Percentiles rank a stretch among this genome's conserved stretches.
These are phyloP conservation scores for Tolypocladium capitatum DNA, from an alignment of 2,329 filamentous ascomycete genomes.

Conservation along the genomic window DNA sequence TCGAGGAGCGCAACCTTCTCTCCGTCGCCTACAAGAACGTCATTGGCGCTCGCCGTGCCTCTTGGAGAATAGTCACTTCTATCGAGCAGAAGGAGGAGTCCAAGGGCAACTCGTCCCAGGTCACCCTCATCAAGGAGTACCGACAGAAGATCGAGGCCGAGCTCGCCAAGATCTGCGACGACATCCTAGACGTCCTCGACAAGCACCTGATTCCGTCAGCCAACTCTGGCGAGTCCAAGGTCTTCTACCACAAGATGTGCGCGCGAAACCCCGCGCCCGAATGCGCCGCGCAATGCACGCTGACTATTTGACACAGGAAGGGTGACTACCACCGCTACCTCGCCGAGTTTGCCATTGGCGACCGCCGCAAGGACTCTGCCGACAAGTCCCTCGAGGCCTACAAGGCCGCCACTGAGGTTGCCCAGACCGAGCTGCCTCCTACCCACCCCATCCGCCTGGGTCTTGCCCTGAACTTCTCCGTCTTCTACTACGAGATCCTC, in stretches of 20 bases:
- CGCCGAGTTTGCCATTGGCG: conserved; percentile 87
- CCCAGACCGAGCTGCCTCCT: conserved; percentile 91
- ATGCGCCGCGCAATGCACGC: background rate
- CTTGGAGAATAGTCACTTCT: conserved; percentile 95
- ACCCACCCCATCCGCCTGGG: conserved; percentile 97
- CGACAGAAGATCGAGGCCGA: conserved; percentile 96
- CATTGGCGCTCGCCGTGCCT: conserved; percentile 89
- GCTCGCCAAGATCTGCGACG: conserved; percentile 94
- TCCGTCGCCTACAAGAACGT: conserved; percentile 99
- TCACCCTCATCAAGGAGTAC: conserved; percentile 91
- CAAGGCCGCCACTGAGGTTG: conserved; percentile 93
- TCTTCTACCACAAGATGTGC: conserved; percentile 99
- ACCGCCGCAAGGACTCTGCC: conserved; percentile 90
- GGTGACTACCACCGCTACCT: conserved; percentile 99
- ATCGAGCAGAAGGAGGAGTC: conserved; percentile 99
- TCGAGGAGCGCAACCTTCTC: conserved; percentile 94
- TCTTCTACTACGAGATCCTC: conserved; percentile 99
- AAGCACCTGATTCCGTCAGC: conserved; percentile 88
- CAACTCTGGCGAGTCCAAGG: conserved; percentile 93
- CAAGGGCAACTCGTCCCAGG: conserved; percentile 90
- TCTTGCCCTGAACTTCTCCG: conserved; percentile 96
- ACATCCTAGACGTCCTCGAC: conserved; percentile 91
- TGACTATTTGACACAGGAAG: conserved; percentile 54
- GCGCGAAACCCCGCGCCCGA: background rate
- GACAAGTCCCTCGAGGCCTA: conserved; percentile 93